Conservation (phyloP, 2,329 filamentous ascomycete species). For the Lachnellula suecica region DNA sequence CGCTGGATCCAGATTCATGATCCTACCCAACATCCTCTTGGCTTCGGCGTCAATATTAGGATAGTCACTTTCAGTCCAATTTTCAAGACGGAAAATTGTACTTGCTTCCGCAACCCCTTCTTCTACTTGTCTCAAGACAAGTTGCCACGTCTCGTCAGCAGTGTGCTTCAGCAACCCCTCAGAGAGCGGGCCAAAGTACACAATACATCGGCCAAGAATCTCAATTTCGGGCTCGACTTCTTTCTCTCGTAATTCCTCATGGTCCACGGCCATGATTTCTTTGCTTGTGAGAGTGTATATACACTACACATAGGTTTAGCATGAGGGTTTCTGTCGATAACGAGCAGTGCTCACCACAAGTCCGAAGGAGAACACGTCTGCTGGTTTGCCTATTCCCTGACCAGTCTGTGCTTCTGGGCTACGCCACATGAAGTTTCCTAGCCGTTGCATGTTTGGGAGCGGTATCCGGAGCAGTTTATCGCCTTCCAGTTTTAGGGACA, state of each 20-base stretch:
- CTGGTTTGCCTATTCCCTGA: constrained; percentile 17
- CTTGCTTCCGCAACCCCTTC: constrained; percentile 24
- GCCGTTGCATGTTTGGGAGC: constrained; percentile 2
- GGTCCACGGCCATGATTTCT: constrained; percentile 28
- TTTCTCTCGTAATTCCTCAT: constrained; percentile 23
- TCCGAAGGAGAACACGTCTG: constrained; percentile 18
- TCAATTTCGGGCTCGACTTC: constrained; percentile 28
- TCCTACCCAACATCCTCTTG: constrained; percentile 32
- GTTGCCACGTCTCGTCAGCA: constrained; percentile 26
- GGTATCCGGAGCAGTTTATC: constrained; percentile 11
- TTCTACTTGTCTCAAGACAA: constrained; percentile 19
- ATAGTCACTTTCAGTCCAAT: constrained; percentile 30
- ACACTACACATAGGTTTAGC: constrained; percentile 17
- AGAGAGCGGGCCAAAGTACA: constrained; percentile 30
- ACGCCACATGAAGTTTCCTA: constrained; percentile 20
- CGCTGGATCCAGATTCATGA: constrained; percentile 32
- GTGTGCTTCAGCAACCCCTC: constrained; percentile 29
- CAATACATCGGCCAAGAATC: constrained; percentile 31
- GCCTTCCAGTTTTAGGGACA: constrained; percentile 12
- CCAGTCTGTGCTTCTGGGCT: constrained; percentile 16
- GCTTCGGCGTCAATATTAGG: constrained; percentile 30
- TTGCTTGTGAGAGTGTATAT: constrained; percentile 27
- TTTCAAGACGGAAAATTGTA: constrained; percentile 22
- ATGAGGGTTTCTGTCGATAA: background rate
- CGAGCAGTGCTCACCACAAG: constrained; percentile 14